Conservation (phyloP, 805 yeast genomes). For the Candida succiphila region DNA sequence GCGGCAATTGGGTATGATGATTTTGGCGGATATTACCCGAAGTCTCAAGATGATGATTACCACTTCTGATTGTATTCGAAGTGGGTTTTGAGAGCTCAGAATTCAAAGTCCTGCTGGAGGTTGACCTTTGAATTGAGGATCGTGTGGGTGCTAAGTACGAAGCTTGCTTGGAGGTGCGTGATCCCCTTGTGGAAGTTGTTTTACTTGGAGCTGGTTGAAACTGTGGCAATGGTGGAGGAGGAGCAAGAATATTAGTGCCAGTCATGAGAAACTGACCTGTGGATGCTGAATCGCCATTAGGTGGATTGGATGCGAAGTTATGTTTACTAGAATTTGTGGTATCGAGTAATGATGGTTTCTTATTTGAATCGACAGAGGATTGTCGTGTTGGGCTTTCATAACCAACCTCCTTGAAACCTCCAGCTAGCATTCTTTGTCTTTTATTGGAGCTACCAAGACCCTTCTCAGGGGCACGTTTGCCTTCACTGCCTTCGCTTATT, state of each 20-base stretch:
- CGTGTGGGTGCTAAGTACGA: conserved; percentile 4
- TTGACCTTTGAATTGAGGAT: not conserved
- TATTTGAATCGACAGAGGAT: not conserved
- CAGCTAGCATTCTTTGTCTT: conserved; percentile 14
- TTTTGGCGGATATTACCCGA: too few species aligned
- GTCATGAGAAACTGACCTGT: not conserved
- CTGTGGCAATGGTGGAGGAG: conserved; percentile 1
- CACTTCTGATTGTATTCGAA: too few species aligned
- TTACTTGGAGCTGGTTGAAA: not conserved
- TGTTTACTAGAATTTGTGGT: not conserved
- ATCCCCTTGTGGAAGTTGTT: not conserved
- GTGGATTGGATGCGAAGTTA: not conserved
- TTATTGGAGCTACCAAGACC: conserved; percentile 20
- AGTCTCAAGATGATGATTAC: too few species aligned
- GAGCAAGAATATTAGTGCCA: too few species aligned
- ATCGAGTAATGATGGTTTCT: not conserved
- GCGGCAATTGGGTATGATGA: too few species aligned
- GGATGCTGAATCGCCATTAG: not conserved
- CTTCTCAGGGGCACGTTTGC: conserved; percentile 11
- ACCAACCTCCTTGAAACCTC: conserved; percentile 16
- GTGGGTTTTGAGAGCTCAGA: too few species aligned
- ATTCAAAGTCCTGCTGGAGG: not conserved
- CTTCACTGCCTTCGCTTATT: not conserved
- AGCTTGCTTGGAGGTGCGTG: conserved; percentile 2
- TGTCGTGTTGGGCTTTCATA: conserved; percentile 22